Percentiles rank a stretch among this genome's conserved stretches.
Evolutionary conservation across 2,329 filamentous ascomycete species (phyloP).

Genomic region (Ophiocordyceps sinensis): DNA sequence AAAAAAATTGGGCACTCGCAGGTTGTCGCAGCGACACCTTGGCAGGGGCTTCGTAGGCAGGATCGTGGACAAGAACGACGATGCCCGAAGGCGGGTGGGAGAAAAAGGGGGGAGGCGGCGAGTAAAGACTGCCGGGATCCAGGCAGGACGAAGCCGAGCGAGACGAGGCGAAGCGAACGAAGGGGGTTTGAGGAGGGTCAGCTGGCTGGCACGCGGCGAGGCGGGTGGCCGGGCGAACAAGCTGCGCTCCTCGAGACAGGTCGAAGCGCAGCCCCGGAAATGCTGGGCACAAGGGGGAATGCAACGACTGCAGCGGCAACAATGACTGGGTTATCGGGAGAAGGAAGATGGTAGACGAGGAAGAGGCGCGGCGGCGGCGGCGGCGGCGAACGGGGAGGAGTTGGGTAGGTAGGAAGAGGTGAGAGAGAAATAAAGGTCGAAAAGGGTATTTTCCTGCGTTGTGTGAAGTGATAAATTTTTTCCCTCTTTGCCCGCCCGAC

Average conservation of each 20-base stretch:
- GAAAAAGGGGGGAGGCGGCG: background rate
- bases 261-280: constrained; percentile 1
- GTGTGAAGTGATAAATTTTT: constrained; percentile 3
- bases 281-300: background rate
- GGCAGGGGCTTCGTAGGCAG: background rate
- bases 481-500: background rate
- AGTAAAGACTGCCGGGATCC: background rate
- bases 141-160: background rate
- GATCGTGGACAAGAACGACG: no score
- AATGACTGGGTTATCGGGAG: no score
- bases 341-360: no score
- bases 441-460: constrained; percentile 1
- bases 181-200: background rate
- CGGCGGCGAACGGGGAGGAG: background rate
- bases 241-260: constrained; percentile 1
- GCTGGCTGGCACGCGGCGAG: background rate
- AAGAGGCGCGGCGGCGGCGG: background rate
- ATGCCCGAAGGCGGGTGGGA: no score
- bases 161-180: background rate
- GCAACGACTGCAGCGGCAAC: constrained; percentile 1
- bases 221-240: constrained; percentile 1
- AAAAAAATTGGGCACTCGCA: background rate
- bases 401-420: background rate
- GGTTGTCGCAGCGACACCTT: background rate
- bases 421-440: background rate